Evolutionary conservation across 352 stramenopile genomes (phyloP).

Genomic region (Peronospora destructor): DNA sequence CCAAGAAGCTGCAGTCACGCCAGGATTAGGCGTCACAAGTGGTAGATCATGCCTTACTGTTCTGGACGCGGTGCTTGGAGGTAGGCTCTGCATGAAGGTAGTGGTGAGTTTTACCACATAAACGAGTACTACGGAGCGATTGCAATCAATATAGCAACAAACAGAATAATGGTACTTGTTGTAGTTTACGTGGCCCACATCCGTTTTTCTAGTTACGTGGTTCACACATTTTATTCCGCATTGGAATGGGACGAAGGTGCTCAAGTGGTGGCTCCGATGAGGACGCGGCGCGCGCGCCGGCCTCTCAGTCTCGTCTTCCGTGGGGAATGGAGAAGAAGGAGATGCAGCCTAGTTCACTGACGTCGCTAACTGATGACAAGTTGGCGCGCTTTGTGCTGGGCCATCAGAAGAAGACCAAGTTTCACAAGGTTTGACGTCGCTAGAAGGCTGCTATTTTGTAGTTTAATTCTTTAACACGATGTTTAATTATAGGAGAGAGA

Average conservation of each 20-base stretch:
- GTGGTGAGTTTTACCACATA: constrained; percentile 2
- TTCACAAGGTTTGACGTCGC: constrained; percentile 52
- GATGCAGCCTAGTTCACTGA: constrained; percentile 66
- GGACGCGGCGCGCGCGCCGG: constrained; percentile 1
- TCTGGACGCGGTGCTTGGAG: constrained; percentile 2
- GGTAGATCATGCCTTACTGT: constrained; percentile 6
- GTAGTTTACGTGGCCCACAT: background rate
- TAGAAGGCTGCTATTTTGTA: constrained; percentile 4
- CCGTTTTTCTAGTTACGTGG: constrained; percentile 1
- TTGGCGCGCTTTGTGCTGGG: constrained; percentile 72
- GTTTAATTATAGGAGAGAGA: constrained; percentile 46
- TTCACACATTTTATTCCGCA: constrained; percentile 1
- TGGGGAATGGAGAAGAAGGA: constrained; percentile 60
- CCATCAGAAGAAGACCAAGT: constrained; percentile 83
- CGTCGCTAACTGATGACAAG: constrained; percentile 67
- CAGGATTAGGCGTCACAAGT: constrained; percentile 47
- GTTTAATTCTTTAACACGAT: constrained; percentile 7
- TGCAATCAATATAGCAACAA: constrained; percentile 6
- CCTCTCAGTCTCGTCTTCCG: constrained; percentile 24
- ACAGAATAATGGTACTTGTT: no score
- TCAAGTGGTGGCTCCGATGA: constrained; percentile 9
- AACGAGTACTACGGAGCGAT: background rate
- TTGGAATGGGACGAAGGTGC: constrained; percentile 15
- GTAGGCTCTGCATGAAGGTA: background rate
- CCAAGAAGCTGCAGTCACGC: constrained; percentile 75